Evolutionary conservation across 1,139 yeast species (phyloP).

Genomic region (Yamadazyma friedrichii): DNA sequence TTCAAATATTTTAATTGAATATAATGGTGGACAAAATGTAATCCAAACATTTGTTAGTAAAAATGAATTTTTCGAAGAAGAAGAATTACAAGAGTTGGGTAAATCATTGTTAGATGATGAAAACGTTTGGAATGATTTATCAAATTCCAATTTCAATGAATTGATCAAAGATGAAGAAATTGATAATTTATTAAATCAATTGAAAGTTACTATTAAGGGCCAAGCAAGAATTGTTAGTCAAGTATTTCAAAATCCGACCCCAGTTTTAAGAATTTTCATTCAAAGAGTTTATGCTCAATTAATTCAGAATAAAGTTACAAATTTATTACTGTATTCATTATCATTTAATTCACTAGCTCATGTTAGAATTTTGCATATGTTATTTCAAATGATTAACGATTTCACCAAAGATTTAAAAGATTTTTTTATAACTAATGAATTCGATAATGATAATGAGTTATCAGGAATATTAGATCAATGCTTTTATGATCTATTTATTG

Average conservation of each 20-base stretch:
- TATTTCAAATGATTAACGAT: conserved; percentile 60
- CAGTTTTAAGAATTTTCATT: conserved; percentile 67
- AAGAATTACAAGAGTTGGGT: conserved; percentile 34
- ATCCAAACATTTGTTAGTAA: conserved; percentile 82
- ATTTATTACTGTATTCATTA: conserved; percentile 62
- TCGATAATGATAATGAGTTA: conserved; percentile 45
- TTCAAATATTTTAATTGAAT: conserved; percentile 74
- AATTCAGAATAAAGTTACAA: conserved; percentile 65
- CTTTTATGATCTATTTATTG: conserved; percentile 68
- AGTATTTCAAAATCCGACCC: conserved; percentile 66
- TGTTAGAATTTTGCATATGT: conserved; percentile 69
- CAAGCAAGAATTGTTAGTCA: conserved; percentile 74
- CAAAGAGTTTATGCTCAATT: conserved; percentile 79
- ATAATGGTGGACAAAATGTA: conserved; percentile 83
- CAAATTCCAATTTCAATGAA: conserved; percentile 36
- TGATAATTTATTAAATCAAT: conserved; percentile 31
- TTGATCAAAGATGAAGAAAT: conserved; percentile 33
- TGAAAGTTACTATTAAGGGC: conserved; percentile 50
- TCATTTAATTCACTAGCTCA: conserved; percentile 70
- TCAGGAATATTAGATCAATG: conserved; percentile 67
- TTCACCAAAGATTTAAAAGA: conserved; percentile 68
- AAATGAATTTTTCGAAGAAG: conserved; percentile 63
- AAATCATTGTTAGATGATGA: conserved; percentile 37
- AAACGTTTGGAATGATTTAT: conserved; percentile 33
- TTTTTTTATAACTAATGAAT: conserved; percentile 47